These are phyloP conservation scores for Chlorella ohadii DNA, from an alignment of 139 green algal species.

Conservation along the genomic window DNA sequence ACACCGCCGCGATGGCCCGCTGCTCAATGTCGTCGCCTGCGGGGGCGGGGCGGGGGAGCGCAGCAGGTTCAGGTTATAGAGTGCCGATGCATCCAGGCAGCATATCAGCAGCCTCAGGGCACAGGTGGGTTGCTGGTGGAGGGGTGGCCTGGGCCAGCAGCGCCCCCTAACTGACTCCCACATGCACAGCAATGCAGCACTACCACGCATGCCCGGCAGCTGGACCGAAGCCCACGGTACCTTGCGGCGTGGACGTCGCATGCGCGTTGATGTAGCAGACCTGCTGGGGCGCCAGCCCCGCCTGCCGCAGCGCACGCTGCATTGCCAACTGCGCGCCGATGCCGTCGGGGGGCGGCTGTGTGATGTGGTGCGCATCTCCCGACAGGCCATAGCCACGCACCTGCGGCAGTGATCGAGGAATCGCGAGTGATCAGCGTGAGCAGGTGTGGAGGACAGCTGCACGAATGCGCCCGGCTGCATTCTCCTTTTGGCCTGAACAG, in stretches of 20 bases:
- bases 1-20: slow-evolving; percentile 76
- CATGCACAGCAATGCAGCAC: too few relatives aligned
- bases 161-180: too few relatives aligned
- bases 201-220: too few relatives aligned
- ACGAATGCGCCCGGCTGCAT: too few relatives aligned
- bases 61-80: too few relatives aligned
- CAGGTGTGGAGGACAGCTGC: too few relatives aligned
- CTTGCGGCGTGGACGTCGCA: slow-evolving; percentile 83
- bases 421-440: too few relatives aligned
- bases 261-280: slow-evolving; percentile 96
- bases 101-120: too few relatives aligned
- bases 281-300: slow-evolving; percentile 55
- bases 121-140: too few relatives aligned
- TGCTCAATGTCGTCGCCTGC: slow-evolving; percentile 85
- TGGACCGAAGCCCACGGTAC: slow-evolving; percentile 10
- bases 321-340: slow-evolving; percentile 73
- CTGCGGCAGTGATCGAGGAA: slow-evolving; percentile 22
- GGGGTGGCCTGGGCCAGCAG: too few relatives aligned
- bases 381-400: slow-evolving; percentile 88
- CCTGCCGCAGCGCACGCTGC: slow-evolving; percentile 56
- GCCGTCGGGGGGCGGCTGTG: slow-evolving; percentile 72
- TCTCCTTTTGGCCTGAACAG: too few relatives aligned
- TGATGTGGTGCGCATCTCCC: slow-evolving; percentile 94
- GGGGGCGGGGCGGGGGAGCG: background rate
- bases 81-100: too few relatives aligned